phyloP scores from a whole-genome alignment of 129 eudicot species.

The Smallanthus sonchifolius region DNA sequence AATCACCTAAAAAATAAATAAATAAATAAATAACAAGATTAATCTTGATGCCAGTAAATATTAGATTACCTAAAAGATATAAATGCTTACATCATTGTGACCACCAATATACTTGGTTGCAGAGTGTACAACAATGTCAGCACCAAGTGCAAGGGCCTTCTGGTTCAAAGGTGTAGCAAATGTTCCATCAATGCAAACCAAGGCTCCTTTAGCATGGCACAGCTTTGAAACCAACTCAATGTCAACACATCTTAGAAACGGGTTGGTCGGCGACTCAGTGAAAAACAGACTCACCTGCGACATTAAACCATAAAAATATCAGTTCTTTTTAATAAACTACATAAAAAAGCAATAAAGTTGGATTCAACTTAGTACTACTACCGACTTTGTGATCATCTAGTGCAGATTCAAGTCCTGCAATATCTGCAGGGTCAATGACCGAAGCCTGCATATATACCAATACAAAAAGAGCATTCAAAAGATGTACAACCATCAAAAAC shows the following conservation, averaged over 20 bases:
- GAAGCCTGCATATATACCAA: constrained; percentile 54
- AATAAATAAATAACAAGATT: not conserved
- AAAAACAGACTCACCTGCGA: constrained; percentile 71
- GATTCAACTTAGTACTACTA: constrained; percentile 16
- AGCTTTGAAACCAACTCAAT: constrained; percentile 81
- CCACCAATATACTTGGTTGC: constrained; percentile 82
- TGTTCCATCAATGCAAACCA: constrained; percentile 86
- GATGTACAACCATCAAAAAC: not conserved
- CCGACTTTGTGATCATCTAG: constrained; percentile 54
- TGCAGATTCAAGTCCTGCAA: constrained; percentile 52
- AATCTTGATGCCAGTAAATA: not conserved
- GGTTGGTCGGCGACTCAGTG: constrained; percentile 93
- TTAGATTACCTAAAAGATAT: not conserved
- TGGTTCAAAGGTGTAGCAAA: constrained; percentile 91
- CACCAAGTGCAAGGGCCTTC: constrained; percentile 91
- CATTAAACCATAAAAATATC: not conserved
- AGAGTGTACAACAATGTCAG: constrained; percentile 79
- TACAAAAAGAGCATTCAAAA: constrained; percentile 6
- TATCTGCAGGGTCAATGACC: constrained; percentile 79
- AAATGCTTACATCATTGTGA: constrained; percentile 74
- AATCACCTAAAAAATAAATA: constrained; percentile 51
- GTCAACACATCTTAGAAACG: constrained; percentile 82
- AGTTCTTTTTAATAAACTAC: not conserved
- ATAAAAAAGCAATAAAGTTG: not conserved
- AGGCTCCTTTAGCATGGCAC: constrained; percentile 68